Evolutionary conservation across 371 early-diverging fungal genomes (phyloP).

Genomic region (Aphelidium insulamus): DNA sequence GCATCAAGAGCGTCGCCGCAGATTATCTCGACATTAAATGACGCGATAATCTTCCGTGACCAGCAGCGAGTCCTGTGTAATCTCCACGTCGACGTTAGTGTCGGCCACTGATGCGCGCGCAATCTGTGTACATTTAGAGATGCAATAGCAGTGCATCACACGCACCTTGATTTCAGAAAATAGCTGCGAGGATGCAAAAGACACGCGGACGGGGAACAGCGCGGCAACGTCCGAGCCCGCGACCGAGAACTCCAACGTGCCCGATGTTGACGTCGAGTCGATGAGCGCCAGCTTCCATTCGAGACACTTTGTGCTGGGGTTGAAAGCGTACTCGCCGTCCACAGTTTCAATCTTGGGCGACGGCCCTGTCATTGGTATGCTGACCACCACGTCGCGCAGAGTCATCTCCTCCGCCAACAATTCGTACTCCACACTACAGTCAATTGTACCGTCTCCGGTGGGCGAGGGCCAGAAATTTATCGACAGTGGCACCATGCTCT

Average conservation of each 20-base stretch:
- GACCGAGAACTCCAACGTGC: slow-evolving; percentile 66
- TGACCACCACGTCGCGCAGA: slow-evolving; percentile 62
- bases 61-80: no score
- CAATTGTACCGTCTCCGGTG: slow-evolving; percentile 56
- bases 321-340: slow-evolving; percentile 53
- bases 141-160: not conserved
- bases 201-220: slow-evolving; percentile 74
- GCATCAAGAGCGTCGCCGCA: no score
- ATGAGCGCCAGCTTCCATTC: slow-evolving; percentile 76
- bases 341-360: slow-evolving; percentile 49
- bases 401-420: slow-evolving; percentile 44
- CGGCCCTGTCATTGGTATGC: slow-evolving; percentile 61
- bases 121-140: no score
- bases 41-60: no score
- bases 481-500: slow-evolving; percentile 56
- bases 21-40: no score
- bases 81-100: no score
- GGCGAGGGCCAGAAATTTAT: slow-evolving; percentile 92
- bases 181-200: slow-evolving; percentile 41
- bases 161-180: slow-evolving; percentile 54
- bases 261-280: slow-evolving; percentile 41
- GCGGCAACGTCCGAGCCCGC: slow-evolving; percentile 48
- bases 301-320: slow-evolving; percentile 36
- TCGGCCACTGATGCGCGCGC: no score
- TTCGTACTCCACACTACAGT: slow-evolving; percentile 88